Conservation (phyloP, 2,329 filamentous ascomycete genomes). For the Fusarium sp. region DNA sequence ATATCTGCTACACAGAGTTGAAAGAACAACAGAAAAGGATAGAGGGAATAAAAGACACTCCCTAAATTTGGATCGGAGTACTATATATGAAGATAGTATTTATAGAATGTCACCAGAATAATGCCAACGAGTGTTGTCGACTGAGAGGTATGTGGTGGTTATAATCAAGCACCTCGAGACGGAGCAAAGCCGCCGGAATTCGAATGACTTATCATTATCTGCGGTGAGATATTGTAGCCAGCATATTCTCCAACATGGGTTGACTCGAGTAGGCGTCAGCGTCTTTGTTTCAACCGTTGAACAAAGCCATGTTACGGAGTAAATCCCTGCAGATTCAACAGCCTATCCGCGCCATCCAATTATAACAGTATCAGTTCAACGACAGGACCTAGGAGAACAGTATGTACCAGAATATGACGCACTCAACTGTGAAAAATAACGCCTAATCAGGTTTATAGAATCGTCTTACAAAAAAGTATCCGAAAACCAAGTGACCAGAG, state of each 20-base stretch:
- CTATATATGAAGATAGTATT: not conserved
- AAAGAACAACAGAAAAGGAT: not conserved
- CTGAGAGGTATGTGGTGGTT: not conserved
- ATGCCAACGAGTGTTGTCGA: not conserved
- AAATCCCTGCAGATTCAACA: not conserved
- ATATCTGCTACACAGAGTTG: not conserved
- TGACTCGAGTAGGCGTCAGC: not conserved
- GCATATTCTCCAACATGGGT: not conserved
- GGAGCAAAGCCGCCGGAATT: slow-evolving; percentile 5
- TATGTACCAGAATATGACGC: slow-evolving; percentile 2
- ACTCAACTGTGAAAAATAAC: not conserved
- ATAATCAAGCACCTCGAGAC: not conserved
- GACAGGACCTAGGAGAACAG: too few relatives aligned
- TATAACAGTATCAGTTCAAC: not conserved
- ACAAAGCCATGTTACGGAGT: not conserved
- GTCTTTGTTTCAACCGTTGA: not conserved
- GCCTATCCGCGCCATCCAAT: slow-evolving; percentile 11
- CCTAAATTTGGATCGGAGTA: too few relatives aligned
- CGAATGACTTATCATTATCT: not conserved
- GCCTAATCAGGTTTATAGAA: not conserved
- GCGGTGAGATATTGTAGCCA: not conserved
- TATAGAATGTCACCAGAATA: not conserved
- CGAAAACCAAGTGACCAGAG: slow-evolving; percentile 14
- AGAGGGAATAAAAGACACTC: too few relatives aligned
- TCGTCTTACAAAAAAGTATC: not conserved